Evolutionary conservation across 768 basidiomycete species (phyloP).

Genomic region (Mycena amicta): DNA sequence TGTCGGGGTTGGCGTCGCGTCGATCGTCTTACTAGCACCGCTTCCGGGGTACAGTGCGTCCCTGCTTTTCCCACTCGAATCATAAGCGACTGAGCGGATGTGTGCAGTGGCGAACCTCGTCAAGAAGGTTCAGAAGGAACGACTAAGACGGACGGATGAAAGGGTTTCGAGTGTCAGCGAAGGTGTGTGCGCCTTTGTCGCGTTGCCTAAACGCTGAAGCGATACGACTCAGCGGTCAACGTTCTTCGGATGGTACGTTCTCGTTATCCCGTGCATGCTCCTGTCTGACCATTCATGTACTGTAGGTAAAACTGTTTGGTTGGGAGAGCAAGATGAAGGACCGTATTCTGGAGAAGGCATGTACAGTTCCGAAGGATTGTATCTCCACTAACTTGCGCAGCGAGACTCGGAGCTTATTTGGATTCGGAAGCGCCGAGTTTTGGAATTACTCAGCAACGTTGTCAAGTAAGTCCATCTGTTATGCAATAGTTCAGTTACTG

Average conservation of each 20-base stretch:
- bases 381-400: not conserved
- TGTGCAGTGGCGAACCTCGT: constrained; percentile 15
- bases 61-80: constrained; percentile 14
- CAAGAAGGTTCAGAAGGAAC: constrained; percentile 42
- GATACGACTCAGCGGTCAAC: constrained; percentile 34
- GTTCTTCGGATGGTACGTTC: constrained; percentile 39
- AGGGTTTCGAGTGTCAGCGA: constrained; percentile 65
- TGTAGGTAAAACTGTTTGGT: constrained; percentile 50
- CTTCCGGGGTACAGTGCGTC: constrained; percentile 58
- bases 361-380: too few relatives aligned
- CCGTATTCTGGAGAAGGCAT: constrained; percentile 41
- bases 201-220: too few relatives aligned
- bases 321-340: constrained; percentile 47
- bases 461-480: constrained; percentile 31
- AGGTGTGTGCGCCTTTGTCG: too few relatives aligned
- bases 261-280: not conserved
- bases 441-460: constrained; percentile 39
- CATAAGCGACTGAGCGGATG: not conserved
- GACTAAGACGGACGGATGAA: constrained; percentile 61
- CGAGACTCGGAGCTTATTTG: constrained; percentile 48
- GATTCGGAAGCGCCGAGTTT: constrained; percentile 41
- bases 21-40: constrained; percentile 44
- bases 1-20: constrained; percentile 14
- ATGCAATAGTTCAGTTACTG: not conserved
- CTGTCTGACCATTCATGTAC: not conserved